phyloP scores from a whole-genome alignment of 2,329 filamentous ascomycete genomes.

The Pseudogymnoascus sp. region DNA sequence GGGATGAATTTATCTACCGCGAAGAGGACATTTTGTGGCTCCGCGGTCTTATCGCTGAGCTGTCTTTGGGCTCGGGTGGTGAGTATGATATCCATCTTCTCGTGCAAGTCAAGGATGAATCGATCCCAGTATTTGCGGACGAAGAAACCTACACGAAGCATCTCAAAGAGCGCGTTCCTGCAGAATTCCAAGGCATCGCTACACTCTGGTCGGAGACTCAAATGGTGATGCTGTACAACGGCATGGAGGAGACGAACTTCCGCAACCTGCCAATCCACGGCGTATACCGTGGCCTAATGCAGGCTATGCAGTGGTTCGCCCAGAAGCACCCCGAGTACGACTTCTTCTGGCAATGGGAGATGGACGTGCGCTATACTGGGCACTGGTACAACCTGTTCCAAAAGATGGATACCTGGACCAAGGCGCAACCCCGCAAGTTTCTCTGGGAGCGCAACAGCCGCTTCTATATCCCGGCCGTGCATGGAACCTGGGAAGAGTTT shows the following conservation, averaged over 20 bases:
- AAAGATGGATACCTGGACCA: constrained; percentile 62
- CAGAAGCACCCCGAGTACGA: constrained; percentile 84
- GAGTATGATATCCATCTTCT: constrained; percentile 83
- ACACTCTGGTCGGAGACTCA: constrained; percentile 92
- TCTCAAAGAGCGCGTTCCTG: constrained; percentile 62
- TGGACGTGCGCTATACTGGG: constrained; percentile 84
- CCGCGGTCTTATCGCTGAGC: constrained; percentile 75
- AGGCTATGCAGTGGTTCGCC: constrained; percentile 93
- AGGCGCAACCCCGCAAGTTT: constrained; percentile 67
- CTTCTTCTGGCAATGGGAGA: constrained; percentile 92
- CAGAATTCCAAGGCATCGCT: constrained; percentile 81
- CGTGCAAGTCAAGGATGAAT: constrained; percentile 74
- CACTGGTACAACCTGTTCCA: constrained; percentile 74
- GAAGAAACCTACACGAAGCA: constrained; percentile 59
- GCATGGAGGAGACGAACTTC: constrained; percentile 68
- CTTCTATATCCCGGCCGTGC: constrained; percentile 70
- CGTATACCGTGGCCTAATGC: constrained; percentile 84
- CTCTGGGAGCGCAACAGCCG: constrained; percentile 74
- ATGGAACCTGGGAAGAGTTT: constrained; percentile 76
- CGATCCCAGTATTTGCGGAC: constrained; percentile 71
- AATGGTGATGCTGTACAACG: constrained; percentile 85
- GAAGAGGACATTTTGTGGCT: constrained; percentile 76
- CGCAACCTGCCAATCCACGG: constrained; percentile 74
- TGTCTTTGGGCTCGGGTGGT: constrained; percentile 71
- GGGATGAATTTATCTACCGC: constrained; percentile 72